These are phyloP conservation scores for Carallia pectinifolia DNA, from an alignment of 345 rosid genomes.

Conservation along the genomic window DNA sequence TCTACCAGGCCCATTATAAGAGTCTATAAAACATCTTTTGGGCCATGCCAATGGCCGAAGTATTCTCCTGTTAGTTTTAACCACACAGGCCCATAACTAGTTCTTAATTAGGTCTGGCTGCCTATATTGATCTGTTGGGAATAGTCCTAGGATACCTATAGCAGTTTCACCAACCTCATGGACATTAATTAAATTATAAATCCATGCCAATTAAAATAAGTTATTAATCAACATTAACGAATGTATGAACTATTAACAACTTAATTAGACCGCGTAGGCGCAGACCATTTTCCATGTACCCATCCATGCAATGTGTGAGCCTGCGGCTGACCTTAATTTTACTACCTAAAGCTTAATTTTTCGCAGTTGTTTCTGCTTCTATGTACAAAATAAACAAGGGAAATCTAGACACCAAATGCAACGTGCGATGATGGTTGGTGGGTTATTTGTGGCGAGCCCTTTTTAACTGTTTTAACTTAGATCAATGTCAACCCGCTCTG, in stretches of 20 bases:
- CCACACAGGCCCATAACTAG: too few relatives aligned
- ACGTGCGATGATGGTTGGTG: conserved; percentile 10
- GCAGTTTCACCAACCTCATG: too few relatives aligned
- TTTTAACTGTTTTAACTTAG: conserved; percentile 44
- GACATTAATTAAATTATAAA: background rate
- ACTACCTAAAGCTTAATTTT: conserved; percentile 45
- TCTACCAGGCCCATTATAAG: too few relatives aligned
- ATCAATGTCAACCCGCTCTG: conserved; percentile 66
- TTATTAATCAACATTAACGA: conserved; percentile 34
- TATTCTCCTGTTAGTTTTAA: too few relatives aligned
- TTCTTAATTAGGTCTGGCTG: too few relatives aligned
- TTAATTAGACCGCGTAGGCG: conserved; percentile 28
- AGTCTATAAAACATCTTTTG: too few relatives aligned
- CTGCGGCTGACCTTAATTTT: conserved; percentile 13
- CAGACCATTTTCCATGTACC: conserved; percentile 14
- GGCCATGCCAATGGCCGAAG: too few relatives aligned
- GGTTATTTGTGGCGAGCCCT: conserved; percentile 6
- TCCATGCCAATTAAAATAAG: conserved; percentile 18
- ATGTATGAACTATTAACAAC: conserved; percentile 43
- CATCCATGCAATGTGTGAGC: conserved; percentile 16
- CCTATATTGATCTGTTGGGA: too few relatives aligned
- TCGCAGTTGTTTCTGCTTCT: conserved; percentile 42
- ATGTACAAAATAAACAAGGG: conserved; percentile 46
- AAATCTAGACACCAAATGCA: conserved; percentile 44
- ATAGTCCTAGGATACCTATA: too few relatives aligned